These are phyloP conservation scores for Ganoderma boninense DNA, from an alignment of 1,284 basidiomycete species.

Conservation along the genomic window DNA sequence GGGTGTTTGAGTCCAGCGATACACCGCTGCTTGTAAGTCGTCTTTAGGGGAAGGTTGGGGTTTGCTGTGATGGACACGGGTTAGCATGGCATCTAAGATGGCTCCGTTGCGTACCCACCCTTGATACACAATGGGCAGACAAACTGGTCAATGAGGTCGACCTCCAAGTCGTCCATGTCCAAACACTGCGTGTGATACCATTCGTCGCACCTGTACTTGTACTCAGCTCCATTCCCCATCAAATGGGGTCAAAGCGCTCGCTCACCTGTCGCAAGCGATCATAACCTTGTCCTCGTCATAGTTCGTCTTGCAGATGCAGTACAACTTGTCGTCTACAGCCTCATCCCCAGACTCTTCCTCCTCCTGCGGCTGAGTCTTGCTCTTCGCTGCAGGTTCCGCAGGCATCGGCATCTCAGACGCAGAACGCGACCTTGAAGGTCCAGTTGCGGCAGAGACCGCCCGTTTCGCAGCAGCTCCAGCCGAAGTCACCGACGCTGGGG, in stretches of 20 bases:
- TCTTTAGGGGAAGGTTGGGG: conserved; percentile 63
- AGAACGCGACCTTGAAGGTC: conserved; percentile 68
- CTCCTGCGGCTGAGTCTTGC: conserved; percentile 46
- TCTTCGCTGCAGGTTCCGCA: conserved; percentile 46
- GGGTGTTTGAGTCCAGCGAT: conserved; percentile 67
- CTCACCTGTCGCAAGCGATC: conserved; percentile 90
- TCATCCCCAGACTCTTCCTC: conserved; percentile 63
- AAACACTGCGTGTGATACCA: conserved; percentile 91
- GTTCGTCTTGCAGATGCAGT: conserved; percentile 83
- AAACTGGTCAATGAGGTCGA: conserved; percentile 88
- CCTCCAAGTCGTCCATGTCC: conserved; percentile 75
- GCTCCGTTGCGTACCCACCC: conserved; percentile 55
- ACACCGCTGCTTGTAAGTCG: conserved; percentile 84
- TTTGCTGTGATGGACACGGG: conserved; percentile 55
- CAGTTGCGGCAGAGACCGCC: conserved; percentile 38
- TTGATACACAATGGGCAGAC: conserved; percentile 80
- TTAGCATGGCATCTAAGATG: not conserved
- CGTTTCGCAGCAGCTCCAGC: conserved; percentile 39
- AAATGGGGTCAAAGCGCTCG: conserved; percentile 11
- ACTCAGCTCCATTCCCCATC: conserved; percentile 8
- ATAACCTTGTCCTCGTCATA: conserved; percentile 86
- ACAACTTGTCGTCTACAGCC: conserved; percentile 78
- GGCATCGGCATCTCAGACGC: conserved; percentile 66
- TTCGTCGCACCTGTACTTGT: conserved; percentile 75
- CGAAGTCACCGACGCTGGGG: conserved; percentile 22